Evolutionary conservation across 1,139 yeast genomes (phyloP).

Genomic region (Blastobotrys apis): DNA sequence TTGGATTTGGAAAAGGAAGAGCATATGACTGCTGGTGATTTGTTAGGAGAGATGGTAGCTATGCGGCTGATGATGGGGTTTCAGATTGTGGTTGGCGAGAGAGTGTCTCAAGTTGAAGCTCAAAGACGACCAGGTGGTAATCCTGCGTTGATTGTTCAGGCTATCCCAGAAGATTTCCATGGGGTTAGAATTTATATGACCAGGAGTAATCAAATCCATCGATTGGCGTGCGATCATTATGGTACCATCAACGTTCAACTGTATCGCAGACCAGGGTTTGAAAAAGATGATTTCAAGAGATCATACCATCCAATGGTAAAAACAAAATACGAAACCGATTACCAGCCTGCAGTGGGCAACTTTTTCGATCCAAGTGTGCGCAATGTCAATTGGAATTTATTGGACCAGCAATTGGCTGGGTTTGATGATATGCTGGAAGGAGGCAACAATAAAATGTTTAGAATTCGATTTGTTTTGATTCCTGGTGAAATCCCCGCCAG

Average conservation of each 20-base stretch:
- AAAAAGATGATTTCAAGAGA: constrained; percentile 22
- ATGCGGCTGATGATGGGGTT: constrained; percentile 80
- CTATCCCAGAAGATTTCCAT: constrained; percentile 41
- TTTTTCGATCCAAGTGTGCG: constrained; percentile 51
- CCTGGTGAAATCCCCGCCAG: constrained; percentile 65
- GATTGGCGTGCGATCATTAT: constrained; percentile 66
- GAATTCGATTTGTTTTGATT: constrained; percentile 73
- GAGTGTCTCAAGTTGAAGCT: constrained; percentile 60
- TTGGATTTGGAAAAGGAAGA: constrained; percentile 53
- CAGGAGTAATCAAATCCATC: constrained; percentile 77
- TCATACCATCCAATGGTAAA: constrained; percentile 57
- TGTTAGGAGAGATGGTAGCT: constrained; percentile 85
- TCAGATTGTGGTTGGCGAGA: constrained; percentile 75
- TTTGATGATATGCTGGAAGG: constrained; percentile 64
- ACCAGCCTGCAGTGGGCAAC: constrained; percentile 55
- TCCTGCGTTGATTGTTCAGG: constrained; percentile 38
- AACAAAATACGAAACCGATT: constrained; percentile 71
- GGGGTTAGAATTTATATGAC: constrained; percentile 70
- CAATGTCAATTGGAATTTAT: constrained; percentile 79
- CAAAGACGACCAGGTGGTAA: constrained; percentile 59
- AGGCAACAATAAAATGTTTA: constrained; percentile 45
- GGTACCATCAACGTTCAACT: constrained; percentile 75
- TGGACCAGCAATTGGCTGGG: constrained; percentile 89
- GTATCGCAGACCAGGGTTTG: constrained; percentile 41
- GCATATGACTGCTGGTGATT: constrained; percentile 51